phyloP scores from a whole-genome alignment of 495 filamentous ascomycete genomes.

The Pyrenula massariospora region DNA sequence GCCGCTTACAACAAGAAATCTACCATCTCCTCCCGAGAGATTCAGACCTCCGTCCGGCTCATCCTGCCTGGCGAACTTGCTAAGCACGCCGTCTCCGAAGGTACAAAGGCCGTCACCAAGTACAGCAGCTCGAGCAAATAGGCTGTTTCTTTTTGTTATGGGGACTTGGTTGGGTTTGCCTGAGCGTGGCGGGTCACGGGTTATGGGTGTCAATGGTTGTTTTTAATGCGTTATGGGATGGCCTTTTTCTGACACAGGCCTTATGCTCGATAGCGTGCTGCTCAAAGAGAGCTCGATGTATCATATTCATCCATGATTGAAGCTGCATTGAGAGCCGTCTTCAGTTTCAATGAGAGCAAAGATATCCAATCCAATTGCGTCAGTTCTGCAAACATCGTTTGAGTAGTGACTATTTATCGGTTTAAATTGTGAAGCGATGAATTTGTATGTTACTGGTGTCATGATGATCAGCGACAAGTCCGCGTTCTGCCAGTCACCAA shows the following conservation, averaged over 20 bases:
- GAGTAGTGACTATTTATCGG: too few relatives aligned
- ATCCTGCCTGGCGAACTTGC: constrained; percentile 97
- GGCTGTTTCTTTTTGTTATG: constrained; percentile 35
- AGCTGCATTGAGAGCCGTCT: neutral
- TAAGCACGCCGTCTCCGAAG: constrained; percentile 98
- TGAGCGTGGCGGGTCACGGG: constrained; percentile 45
- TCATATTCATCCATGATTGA: neutral
- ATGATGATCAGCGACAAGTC: too few relatives aligned
- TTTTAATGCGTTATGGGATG: constrained; percentile 87
- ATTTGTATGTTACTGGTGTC: too few relatives aligned
- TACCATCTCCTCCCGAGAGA: constrained; percentile 97
- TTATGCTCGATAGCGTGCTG: neutral
- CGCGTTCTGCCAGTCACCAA: too few relatives aligned
- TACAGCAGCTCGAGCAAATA: constrained; percentile 99
- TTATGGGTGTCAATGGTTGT: constrained; percentile 56
- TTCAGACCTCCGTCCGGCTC: constrained; percentile 96
- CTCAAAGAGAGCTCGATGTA: constrained; percentile 1
- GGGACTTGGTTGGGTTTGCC: constrained; percentile 35
- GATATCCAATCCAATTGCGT: neutral
- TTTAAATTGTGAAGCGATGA: too few relatives aligned
- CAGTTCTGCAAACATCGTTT: too few relatives aligned
- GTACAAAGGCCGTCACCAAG: constrained; percentile 99
- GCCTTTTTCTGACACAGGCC: constrained; percentile 39
- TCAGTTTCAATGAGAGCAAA: neutral
- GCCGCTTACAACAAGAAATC: constrained; percentile 99